Evolutionary conservation across 2,329 filamentous ascomycete species (phyloP).

Genomic region (Hortaea sp.): DNA sequence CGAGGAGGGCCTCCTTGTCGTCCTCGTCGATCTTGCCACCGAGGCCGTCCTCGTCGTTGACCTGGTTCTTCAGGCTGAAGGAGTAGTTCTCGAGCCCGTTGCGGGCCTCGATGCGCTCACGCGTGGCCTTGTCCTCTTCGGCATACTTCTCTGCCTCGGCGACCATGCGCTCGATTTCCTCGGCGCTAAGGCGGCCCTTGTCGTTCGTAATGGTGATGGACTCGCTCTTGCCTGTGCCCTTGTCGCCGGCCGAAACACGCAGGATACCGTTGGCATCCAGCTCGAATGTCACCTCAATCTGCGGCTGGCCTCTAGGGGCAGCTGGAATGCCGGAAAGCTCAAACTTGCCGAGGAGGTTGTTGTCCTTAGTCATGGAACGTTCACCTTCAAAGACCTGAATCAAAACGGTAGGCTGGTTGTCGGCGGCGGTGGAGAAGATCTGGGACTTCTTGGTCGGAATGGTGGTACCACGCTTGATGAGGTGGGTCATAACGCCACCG

Average conservation of each 20-base stretch:
- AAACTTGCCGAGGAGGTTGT: slow-evolving; percentile 93
- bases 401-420: slow-evolving; percentile 96
- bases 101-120: slow-evolving; percentile 90
- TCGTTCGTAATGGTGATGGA: slow-evolving; percentile 99
- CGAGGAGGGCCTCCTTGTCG: slow-evolving; percentile 92
- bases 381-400: slow-evolving; percentile 99
- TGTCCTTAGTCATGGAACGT: slow-evolving; percentile 41
- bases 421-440: slow-evolving; percentile 93
- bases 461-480: slow-evolving; percentile 98
- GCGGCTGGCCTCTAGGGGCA: slow-evolving; percentile 88
- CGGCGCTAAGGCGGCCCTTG: slow-evolving; percentile 90
- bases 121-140: slow-evolving; percentile 97
- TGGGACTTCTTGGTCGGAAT: slow-evolving; percentile 99
- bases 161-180: slow-evolving; percentile 99
- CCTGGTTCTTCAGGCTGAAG: slow-evolving; percentile 98
- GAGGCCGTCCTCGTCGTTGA: slow-evolving; percentile 91
- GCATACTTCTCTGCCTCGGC: slow-evolving; percentile 96
- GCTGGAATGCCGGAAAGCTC: slow-evolving; percentile 94
- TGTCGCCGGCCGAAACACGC: slow-evolving; percentile 90
- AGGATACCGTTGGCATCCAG: slow-evolving; percentile 98
- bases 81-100: slow-evolving; percentile 99
- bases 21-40: slow-evolving; percentile 98
- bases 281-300: slow-evolving; percentile 97
- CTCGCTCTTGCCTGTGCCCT: slow-evolving; percentile 95
- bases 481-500: slow-evolving; percentile 91